Base-by-base conservation (phyloP, 176 grass and related monocot species). In the Rhipidocladum racemiflorum region DNA sequence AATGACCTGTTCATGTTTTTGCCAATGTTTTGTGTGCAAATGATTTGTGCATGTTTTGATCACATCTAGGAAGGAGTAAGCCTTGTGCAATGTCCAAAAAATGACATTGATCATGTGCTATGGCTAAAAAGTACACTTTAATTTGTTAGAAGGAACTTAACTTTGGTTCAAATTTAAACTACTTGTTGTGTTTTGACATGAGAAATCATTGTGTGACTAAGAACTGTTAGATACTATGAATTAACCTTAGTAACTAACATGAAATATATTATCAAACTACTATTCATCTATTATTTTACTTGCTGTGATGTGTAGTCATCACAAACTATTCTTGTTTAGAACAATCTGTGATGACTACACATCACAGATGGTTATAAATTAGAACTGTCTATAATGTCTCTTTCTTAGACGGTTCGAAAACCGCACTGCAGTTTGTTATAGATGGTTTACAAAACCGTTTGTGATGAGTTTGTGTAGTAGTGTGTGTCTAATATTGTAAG, bases 181-280 rank as follows among this genome's bases (percentile, higher is more conserved):
- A 18, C 32, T 75, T 5, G 16, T 44, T 79, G 28, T 65, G 17
- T 79, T 4, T 46, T 80, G 1, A 51, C 49, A 71, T 39, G n/a
- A 45, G 5, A 59, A 48, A 28, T 62, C 3, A 32, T 34, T 71
- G 2, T 43, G 21, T 80, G 39, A 68, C 15, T 74, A 57, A 7
- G 8, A 85, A 62, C 24, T 63, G 23, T 67, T 85, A 0, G 38
- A 34, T 75, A 68, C 20, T 35, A 48, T 51, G 24, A 17, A 55
- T 56, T 74, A 39, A 70, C 21, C 38, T 29, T 45, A 27, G 20
- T 68, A 81, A 89, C 43, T 63, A 76, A 15, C 54, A 55, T 42
- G 45, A 85, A 49, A 62, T 61, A 68, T 0, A 36, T 73, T 75
- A 45, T 69, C 4, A 35, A 51, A 44, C 48, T 63, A 34, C 54